phyloP scores from a whole-genome alignment of 1,284 basidiomycete genomes.

The Irpex sp. region DNA sequence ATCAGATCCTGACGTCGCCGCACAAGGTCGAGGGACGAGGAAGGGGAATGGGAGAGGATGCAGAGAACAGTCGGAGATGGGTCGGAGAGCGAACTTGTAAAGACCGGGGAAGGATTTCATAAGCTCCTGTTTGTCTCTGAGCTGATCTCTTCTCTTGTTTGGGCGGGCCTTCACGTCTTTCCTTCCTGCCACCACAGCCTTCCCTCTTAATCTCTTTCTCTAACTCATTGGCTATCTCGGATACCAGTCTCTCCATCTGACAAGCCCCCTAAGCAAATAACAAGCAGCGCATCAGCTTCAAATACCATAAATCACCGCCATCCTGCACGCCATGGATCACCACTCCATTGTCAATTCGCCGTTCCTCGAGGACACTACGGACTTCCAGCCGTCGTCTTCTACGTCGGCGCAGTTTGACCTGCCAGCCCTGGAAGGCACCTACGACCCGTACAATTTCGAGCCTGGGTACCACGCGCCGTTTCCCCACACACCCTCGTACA shows the following conservation, averaged over 20 bases:
- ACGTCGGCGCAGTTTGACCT: conserved; percentile 22
- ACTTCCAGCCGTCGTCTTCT: conserved; percentile 23
- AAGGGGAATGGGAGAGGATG: background rate
- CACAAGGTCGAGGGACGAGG: background rate
- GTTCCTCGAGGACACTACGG: conserved; percentile 20
- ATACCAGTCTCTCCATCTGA: background rate
- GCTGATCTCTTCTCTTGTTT: conserved; percentile 6
- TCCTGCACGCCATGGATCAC: conserved; percentile 20
- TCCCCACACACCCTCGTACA: conserved; percentile 49
- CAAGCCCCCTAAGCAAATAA: conserved; percentile 19
- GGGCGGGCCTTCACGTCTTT: conserved; percentile 8
- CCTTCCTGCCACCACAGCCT: conserved; percentile 13
- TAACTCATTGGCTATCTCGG: conserved; percentile 7
- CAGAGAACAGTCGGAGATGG: background rate
- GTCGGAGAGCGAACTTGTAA: conserved; percentile 7
- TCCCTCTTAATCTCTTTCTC: background rate
- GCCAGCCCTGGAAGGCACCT: conserved; percentile 24
- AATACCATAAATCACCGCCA: conserved; percentile 21
- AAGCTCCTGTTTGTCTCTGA: conserved; percentile 10
- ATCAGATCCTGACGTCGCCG: background rate
- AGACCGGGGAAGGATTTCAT: conserved; percentile 8
- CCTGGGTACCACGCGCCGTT: conserved; percentile 28
- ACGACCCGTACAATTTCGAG: conserved; percentile 35
- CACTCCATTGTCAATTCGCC: conserved; percentile 20
- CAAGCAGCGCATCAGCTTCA: conserved; percentile 26